Percentiles rank a stretch among this genome's conserved stretches.
phyloP scores from a whole-genome alignment of 257 asterid genomes.

The Rauvolfia tetraphylla region DNA sequence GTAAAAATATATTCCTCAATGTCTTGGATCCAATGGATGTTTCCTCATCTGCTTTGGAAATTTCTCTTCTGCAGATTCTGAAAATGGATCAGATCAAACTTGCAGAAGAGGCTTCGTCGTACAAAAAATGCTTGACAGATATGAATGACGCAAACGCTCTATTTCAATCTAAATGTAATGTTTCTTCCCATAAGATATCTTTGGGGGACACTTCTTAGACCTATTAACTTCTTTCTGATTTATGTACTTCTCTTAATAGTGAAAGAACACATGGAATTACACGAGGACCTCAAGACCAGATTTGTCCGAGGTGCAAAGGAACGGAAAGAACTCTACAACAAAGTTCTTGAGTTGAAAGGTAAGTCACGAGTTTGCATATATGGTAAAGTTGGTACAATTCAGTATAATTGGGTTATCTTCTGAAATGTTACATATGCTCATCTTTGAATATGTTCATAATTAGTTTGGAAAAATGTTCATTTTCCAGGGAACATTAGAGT shows the following conservation, averaged over 20 bases:
- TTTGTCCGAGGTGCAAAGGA: conserved; percentile 64
- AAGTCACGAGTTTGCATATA: conserved; percentile 2
- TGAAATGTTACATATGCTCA: not conserved
- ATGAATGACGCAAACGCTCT: conserved; percentile 49
- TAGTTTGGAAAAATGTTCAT: not conserved
- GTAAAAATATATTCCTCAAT: not conserved
- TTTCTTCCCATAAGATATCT: conserved; percentile 1
- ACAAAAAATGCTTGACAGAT: conserved; percentile 57
- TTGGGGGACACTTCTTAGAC: not conserved
- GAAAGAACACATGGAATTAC: conserved; percentile 45
- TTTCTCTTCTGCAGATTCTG: conserved; percentile 51
- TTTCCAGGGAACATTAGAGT: conserved; percentile 90
- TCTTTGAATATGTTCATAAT: too few species aligned
- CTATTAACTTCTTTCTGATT: not conserved
- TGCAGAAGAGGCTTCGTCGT: conserved; percentile 61
- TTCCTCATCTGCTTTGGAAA: conserved; percentile 1
- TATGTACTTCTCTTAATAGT: conserved; percentile 38
- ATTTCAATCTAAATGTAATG: conserved; percentile 59
- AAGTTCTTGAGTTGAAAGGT: conserved; percentile 89
- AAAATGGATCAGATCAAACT: conserved; percentile 78
- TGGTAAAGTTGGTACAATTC: not conserved
- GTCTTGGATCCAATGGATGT: conserved; percentile 8
- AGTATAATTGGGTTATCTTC: conserved; percentile 12
- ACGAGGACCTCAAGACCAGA: conserved; percentile 66
- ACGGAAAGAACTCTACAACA: conserved; percentile 81